These are phyloP conservation scores for Chaetoscypha palmicola DNA, from an alignment of 2,329 filamentous ascomycete genomes.

Conservation along the genomic window DNA sequence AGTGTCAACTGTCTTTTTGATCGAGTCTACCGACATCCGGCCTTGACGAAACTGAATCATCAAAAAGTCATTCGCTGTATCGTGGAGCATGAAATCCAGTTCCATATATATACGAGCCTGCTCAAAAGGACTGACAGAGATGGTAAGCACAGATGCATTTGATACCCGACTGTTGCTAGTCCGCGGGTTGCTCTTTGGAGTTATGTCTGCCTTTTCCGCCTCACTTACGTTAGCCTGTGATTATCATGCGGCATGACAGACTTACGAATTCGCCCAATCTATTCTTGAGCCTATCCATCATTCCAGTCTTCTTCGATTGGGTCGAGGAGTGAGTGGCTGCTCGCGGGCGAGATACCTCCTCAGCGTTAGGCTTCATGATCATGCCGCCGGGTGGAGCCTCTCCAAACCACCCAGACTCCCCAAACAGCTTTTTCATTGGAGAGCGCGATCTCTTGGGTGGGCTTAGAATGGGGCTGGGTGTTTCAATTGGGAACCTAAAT, in stretches of 20 bases:
- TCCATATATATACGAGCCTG: slow-evolving; percentile 29
- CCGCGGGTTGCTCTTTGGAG: slow-evolving; percentile 8
- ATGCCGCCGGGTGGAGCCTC: slow-evolving; percentile 18
- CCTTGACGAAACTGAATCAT: slow-evolving; percentile 30
- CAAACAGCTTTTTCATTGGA: slow-evolving; percentile 32
- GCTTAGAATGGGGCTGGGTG: not conserved
- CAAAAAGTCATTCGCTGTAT: slow-evolving; percentile 30
- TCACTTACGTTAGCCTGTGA: slow-evolving; percentile 9
- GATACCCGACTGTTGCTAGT: slow-evolving; percentile 11
- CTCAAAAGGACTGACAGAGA: slow-evolving; percentile 24
- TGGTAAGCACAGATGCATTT: slow-evolving; percentile 18
- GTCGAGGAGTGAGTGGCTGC: slow-evolving; percentile 11
- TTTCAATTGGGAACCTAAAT: not conserved
- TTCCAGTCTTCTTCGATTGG: slow-evolving; percentile 18
- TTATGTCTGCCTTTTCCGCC: slow-evolving; percentile 29
- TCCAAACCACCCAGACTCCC: slow-evolving; percentile 29
- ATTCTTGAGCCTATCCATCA: slow-evolving; percentile 27
- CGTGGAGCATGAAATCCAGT: slow-evolving; percentile 28
- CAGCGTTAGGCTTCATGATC: slow-evolving; percentile 8
- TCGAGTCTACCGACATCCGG: slow-evolving; percentile 24
- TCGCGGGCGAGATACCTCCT: slow-evolving; percentile 9
- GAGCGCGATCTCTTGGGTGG: slow-evolving; percentile 27
- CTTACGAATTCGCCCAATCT: slow-evolving; percentile 29
- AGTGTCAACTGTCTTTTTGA: slow-evolving; percentile 27
- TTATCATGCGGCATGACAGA: not conserved